Evolutionary conservation across 768 basidiomycete species (phyloP).

Genomic region (Boletus rubescentipes): DNA sequence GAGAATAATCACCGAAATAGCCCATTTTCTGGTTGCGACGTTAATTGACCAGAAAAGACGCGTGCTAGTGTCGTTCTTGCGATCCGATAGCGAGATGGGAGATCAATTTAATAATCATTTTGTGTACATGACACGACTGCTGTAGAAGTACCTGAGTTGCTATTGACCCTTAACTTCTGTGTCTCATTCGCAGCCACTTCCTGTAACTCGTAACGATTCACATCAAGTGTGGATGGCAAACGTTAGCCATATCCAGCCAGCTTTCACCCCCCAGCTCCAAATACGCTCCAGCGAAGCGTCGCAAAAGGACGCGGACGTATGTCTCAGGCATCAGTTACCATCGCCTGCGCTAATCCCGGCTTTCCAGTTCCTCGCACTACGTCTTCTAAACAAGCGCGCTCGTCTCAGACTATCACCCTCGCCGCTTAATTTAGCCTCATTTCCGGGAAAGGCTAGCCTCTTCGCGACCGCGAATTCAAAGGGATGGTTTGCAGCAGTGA

Average conservation of each 20-base stretch:
- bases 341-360: constrained; percentile 3
- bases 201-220: not conserved
- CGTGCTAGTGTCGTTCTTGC: too few species aligned
- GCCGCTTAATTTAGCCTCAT: constrained; percentile 41
- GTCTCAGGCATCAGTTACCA: not conserved
- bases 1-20: too few species aligned
- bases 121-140: too few species aligned
- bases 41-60: too few species aligned
- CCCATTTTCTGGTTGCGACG: too few species aligned
- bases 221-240: constrained; percentile 23
- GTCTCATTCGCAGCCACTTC: too few species aligned
- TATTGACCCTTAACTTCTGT: too few species aligned
- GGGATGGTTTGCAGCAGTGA: constrained; percentile 72
- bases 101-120: too few species aligned
- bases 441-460: constrained; percentile 47
- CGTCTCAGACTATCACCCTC: constrained; percentile 62
- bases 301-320: constrained; percentile 34
- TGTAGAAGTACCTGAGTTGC: too few species aligned
- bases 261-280: constrained; percentile 23
- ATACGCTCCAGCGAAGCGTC: constrained; percentile 22
- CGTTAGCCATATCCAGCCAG: constrained; percentile 33
- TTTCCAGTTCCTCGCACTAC: constrained; percentile 38
- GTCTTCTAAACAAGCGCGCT: constrained; percentile 55
- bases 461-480: constrained; percentile 59
- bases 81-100: too few species aligned